Percentiles rank a stretch among this genome's conserved stretches.
These are phyloP conservation scores for Closterium sp. DNA, from an alignment of 139 green algal species.

Conservation along the genomic window DNA sequence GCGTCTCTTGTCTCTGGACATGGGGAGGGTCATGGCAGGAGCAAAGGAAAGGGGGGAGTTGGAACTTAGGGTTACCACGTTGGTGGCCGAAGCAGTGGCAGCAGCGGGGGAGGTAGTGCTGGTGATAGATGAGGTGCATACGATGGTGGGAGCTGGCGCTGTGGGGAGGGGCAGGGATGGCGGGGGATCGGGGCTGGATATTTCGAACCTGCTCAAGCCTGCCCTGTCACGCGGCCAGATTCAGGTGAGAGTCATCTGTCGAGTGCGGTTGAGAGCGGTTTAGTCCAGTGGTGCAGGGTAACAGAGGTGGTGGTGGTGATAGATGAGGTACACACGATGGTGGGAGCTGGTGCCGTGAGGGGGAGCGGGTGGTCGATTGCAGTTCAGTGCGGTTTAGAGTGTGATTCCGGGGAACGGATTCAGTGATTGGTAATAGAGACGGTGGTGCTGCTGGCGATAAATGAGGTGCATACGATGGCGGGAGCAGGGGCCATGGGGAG, in stretches of 20 bases:
- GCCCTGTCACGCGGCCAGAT: constrained; percentile 64
- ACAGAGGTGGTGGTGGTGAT: neutral
- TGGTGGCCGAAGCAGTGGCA: no score
- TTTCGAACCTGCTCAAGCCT: constrained; percentile 84
- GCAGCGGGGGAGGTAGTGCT: no score
- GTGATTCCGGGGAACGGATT: no score
- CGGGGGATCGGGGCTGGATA: constrained; percentile 57
- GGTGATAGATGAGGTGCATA: constrained; percentile 33
- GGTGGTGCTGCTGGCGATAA: no score
- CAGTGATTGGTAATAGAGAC: no score
- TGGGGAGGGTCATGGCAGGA: no score
- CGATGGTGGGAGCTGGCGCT: constrained; percentile 51
- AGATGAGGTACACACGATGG: constrained; percentile 59
- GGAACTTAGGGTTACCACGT: no score
- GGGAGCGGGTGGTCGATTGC: no score
- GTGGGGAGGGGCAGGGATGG: constrained; percentile 58
- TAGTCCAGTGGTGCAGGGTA: neutral
- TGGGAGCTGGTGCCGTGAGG: constrained; percentile 54
- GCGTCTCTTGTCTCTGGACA: no score
- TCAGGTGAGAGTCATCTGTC: constrained; percentile 26
- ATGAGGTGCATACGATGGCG: constrained; percentile 50
- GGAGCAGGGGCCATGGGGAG: constrained; percentile 54
- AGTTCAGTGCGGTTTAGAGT: no score
- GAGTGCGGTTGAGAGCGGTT: neutral
- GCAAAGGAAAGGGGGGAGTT: no score